phyloP scores from a whole-genome alignment of 108 stramenopile genomes.

The Cyclotella cryptica region DNA sequence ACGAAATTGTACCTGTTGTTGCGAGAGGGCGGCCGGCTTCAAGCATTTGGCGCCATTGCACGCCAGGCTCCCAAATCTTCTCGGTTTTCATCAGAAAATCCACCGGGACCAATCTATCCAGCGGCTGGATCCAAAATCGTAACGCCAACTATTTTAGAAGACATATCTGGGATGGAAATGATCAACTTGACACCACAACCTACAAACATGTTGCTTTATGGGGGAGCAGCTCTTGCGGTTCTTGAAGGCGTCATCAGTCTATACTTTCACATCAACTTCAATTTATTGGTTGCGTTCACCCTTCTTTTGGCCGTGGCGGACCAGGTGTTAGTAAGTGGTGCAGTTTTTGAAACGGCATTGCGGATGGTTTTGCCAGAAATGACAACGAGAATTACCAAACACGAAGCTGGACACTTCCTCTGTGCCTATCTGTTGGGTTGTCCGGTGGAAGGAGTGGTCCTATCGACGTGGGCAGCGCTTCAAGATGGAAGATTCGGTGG shows the following conservation, averaged over 20 bases:
- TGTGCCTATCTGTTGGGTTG: conserved; percentile 94
- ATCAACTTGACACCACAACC: conserved; percentile 76
- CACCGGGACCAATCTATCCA: conserved; percentile 47
- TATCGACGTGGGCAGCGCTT: conserved; percentile 84
- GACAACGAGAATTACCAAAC: conserved; percentile 76
- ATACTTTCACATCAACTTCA: conserved; percentile 62
- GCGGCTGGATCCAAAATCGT: conserved; percentile 74
- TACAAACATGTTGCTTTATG: conserved; percentile 74
- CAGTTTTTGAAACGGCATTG: conserved; percentile 74
- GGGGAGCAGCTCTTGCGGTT: conserved; percentile 64
- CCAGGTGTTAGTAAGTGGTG: conserved; percentile 76
- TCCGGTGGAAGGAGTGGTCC: conserved; percentile 91
- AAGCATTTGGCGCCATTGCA: conserved; percentile 68
- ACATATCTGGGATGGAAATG: conserved; percentile 78
- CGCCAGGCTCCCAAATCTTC: conserved; percentile 29
- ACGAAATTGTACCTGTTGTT: conserved; percentile 73
- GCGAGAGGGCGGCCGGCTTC: conserved; percentile 57
- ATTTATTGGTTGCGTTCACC: conserved; percentile 68
- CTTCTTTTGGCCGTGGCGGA: conserved; percentile 64
- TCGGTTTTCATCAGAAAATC: neutral
- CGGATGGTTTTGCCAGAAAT: conserved; percentile 66
- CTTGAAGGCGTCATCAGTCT: conserved; percentile 66
- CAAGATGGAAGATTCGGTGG: conserved; percentile 80
- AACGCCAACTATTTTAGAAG: conserved; percentile 69
- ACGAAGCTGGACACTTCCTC: conserved; percentile 96